A percentile compares a stretch with the other conserved stretches of the same genome.
phyloP scores from a whole-genome alignment of 192 early-diverging fungal species.

The Linnemannia exigua region DNA sequence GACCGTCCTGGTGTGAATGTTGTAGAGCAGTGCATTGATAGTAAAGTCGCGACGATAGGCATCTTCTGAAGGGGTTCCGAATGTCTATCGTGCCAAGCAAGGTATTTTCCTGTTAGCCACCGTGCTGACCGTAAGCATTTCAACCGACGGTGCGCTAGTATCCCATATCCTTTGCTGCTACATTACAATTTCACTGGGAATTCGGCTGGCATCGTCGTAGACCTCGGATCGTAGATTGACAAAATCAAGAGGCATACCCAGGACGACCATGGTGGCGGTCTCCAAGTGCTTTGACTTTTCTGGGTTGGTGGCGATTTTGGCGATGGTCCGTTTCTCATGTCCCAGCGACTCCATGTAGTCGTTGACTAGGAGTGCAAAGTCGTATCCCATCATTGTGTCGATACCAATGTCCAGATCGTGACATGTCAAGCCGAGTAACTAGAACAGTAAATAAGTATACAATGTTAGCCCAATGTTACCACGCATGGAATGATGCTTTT shows the following conservation, averaged over 20 bases:
- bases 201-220: slow-evolving; percentile 86
- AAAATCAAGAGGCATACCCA: slow-evolving; percentile 90
- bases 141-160: neutral
- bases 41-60: slow-evolving; percentile 96
- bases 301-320: slow-evolving; percentile 93
- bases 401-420: slow-evolving; percentile 97
- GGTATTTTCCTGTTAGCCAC: slow-evolving; percentile 31
- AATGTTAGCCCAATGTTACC: neutral
- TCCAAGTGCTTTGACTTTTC: slow-evolving; percentile 98
- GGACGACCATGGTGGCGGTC: slow-evolving; percentile 91
- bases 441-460: neutral
- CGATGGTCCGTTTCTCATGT: slow-evolving; percentile 65
- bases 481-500: neutral
- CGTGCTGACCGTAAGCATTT: neutral
- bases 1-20: slow-evolving; percentile 84
- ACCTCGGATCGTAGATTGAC: slow-evolving; percentile 95
- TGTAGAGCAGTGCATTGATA: slow-evolving; percentile 98
- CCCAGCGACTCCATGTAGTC: slow-evolving; percentile 65
- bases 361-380: slow-evolving; percentile 87
- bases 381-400: slow-evolving; percentile 92
- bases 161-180: neutral
- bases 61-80: slow-evolving; percentile 94
- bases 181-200: slow-evolving; percentile 77
- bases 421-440: slow-evolving; percentile 88
- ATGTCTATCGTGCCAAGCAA: slow-evolving; percentile 57